A percentile compares a stretch with the other conserved stretches of the same genome.
phyloP scores from a whole-genome alignment of 495 filamentous ascomycete species.

The Penicillium riverlandense region DNA sequence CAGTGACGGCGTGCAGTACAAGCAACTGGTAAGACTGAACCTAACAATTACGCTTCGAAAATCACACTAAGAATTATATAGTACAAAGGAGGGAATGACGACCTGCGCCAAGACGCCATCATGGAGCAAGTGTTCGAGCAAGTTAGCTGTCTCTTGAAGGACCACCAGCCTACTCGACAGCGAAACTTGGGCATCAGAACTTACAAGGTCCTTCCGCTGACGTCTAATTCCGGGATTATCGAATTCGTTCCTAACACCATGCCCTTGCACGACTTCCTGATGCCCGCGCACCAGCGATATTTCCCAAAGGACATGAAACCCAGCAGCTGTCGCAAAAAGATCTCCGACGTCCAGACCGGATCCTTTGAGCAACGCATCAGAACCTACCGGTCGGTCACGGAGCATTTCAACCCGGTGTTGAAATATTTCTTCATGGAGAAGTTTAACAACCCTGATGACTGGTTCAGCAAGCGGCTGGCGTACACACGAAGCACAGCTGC shows the following conservation, averaged over 20 bases:
- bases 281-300: constrained; percentile 83
- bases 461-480: constrained; percentile 79
- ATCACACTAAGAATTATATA: constrained; percentile 12
- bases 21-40: constrained; percentile 60
- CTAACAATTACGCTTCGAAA: no score
- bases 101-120: constrained; percentile 97
- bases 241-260: constrained; percentile 94
- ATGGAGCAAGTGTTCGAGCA: constrained; percentile 99
- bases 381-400: constrained; percentile 64
- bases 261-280: constrained; percentile 80
- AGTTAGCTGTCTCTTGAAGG: constrained; percentile 81
- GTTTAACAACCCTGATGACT: constrained; percentile 90
- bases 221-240: constrained; percentile 78
- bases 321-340: constrained; percentile 65
- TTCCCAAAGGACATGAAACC: constrained; percentile 78
- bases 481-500: constrained; percentile 91
- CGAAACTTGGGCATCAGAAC: constrained; percentile 84
- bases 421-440: constrained; percentile 94
- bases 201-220: constrained; percentile 92
- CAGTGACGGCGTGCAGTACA: constrained; percentile 69
- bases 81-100: constrained; percentile 91
- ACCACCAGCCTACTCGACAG: constrained; percentile 77
- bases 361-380: constrained; percentile 62
- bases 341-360: constrained; percentile 61
- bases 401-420: constrained; percentile 88